Conservation (phyloP, 768 basidiomycete genomes). For the Lactifluus piperatus region DNA sequence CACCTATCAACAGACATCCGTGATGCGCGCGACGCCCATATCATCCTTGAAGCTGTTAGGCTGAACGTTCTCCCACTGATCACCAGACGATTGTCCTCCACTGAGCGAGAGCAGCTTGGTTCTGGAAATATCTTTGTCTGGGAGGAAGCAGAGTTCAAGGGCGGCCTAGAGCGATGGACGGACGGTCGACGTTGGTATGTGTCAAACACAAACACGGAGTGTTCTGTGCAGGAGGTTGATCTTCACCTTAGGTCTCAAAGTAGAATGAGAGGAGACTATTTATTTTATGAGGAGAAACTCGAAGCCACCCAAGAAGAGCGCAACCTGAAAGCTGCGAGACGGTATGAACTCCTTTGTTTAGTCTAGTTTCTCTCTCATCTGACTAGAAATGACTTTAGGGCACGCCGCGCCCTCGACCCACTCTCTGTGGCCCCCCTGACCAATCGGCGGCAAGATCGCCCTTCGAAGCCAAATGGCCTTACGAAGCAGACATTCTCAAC, state of each 20-base stretch:
- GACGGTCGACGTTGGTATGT: constrained; percentile 69
- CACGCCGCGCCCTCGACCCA: constrained; percentile 53
- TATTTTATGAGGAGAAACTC: constrained; percentile 80
- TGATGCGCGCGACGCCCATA: constrained; percentile 71
- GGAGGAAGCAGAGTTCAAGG: constrained; percentile 73
- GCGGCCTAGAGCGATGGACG: constrained; percentile 62
- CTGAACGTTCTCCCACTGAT: constrained; percentile 62
- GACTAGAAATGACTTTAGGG: constrained; percentile 29
- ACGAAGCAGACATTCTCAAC: constrained; percentile 84
- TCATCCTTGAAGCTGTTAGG: constrained; percentile 69
- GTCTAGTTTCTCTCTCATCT: not conserved
- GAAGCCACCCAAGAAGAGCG: constrained; percentile 74
- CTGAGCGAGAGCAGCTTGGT: constrained; percentile 56
- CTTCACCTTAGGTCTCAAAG: constrained; percentile 60
- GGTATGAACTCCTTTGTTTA: constrained; percentile 33
- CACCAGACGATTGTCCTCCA: constrained; percentile 57
- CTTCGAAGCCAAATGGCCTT: constrained; percentile 70
- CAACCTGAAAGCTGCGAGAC: constrained; percentile 69
- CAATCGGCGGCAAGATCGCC: constrained; percentile 65
- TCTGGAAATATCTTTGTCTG: constrained; percentile 80
- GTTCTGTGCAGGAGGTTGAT: not conserved
- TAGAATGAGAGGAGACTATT: constrained; percentile 73
- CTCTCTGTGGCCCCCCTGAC: constrained; percentile 48
- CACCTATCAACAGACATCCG: constrained; percentile 46
- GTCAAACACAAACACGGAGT: not conserved